phyloP scores from a whole-genome alignment of 1,284 basidiomycete genomes.

The Apiotrichum mycotoxinovorans region DNA sequence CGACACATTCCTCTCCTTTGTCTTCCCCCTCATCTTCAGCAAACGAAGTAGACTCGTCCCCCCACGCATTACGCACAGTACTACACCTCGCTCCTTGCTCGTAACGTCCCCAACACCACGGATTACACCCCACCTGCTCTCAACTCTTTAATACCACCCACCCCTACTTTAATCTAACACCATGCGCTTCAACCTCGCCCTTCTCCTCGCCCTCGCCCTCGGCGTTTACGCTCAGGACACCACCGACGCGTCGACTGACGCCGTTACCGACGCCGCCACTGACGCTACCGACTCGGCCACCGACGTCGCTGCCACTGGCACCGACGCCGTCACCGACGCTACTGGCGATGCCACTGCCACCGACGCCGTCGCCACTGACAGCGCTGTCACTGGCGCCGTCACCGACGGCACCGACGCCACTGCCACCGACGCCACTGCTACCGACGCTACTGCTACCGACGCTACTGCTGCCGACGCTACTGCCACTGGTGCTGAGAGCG shows the following conservation, averaged over 20 bases:
- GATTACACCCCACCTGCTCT: neutral
- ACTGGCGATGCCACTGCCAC: neutral
- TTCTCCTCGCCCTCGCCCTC: neutral
- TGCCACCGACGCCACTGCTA: neutral
- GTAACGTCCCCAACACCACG: neutral
- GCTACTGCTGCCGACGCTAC: neutral
- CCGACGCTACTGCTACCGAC: neutral
- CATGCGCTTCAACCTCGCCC: constrained; percentile 1
- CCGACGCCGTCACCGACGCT: neutral
- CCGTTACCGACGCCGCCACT: neutral
- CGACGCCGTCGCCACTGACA: neutral
- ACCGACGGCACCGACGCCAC: neutral
- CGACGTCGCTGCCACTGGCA: neutral
- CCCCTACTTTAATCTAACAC: neutral
- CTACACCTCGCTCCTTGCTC: too few species aligned
- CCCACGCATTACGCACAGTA: too few species aligned
- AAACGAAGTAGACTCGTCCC: too few species aligned
- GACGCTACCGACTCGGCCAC: neutral
- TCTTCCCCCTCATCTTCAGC: too few species aligned
- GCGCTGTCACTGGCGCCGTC: neutral
- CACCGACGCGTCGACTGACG: too few species aligned
- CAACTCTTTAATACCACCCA: neutral
- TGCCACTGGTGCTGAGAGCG: neutral
- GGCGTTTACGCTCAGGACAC: neutral
- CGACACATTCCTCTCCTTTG: too few species aligned